Evolutionary conservation across 208 protist genomes (phyloP), one percentile per base, ranked within the genome.

Genomic region (Trypanosoma mega): DNA sequence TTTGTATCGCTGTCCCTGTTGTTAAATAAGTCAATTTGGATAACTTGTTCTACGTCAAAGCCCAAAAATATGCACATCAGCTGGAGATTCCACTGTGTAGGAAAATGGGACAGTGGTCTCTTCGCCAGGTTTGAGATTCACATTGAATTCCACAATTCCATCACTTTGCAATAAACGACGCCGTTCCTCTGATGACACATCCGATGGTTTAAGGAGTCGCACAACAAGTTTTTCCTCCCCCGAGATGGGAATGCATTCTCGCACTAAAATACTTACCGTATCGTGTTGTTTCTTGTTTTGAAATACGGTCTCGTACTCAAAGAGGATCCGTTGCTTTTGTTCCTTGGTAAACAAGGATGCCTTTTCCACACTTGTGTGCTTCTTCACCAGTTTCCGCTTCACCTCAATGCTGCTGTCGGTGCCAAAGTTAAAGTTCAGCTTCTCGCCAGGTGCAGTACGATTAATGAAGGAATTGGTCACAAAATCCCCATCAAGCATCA

Each of bases 401-500:
- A 76, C 62, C 29, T 65, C 45, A 26, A 76, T 55, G 29, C 3
- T 62, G 21, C 21, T 29, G 58, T 76, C 71, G 3, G 63, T 57
- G 26, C 71, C 71, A 54, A 76, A 71, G 16, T 68, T 21, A 0
- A 76, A 1, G 16, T 45, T 1, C 21, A 76, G 34, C 26, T 72
- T 53, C 21, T 59, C 71, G 24, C 64, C 64, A 24, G 59, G 55
- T 12, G 64, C 56, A 16, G 64, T 57, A 3, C 57, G 54, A 8
- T 56, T 14, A 20, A 76, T 14, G 11, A 31, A 20, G 0, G 71
- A 23, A 37, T 59, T 71, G 3, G 54, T 23, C 16, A 72, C 48
- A 64, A 76, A 76, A 41, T 72, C 49, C 1, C 71, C 64, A 30
- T 72, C 51, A 1, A 72, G 18, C 20, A 62, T 54, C 20, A 76